Evolutionary conservation across 2,329 filamentous ascomycete species (phyloP).

Genomic region (Phyllosticta capitalensis): DNA sequence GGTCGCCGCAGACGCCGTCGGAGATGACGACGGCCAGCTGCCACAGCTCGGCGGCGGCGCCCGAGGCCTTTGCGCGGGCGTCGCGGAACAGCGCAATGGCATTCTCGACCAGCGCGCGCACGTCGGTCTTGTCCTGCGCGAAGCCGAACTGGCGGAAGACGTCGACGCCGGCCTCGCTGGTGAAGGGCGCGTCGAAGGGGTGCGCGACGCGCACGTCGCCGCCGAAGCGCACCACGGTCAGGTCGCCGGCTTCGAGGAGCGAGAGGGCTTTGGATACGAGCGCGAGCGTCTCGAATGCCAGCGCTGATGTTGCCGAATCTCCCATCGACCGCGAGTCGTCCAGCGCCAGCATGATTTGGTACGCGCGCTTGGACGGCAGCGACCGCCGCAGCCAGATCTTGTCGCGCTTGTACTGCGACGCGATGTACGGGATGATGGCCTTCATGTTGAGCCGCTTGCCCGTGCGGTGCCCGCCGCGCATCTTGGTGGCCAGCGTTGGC

Average conservation of each 20-base stretch:
- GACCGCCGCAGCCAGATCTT: slow-evolving; percentile 99
- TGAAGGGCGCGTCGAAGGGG: slow-evolving; percentile 73
- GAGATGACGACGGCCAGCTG: slow-evolving; percentile 89
- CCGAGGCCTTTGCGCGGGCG: slow-evolving; percentile 53
- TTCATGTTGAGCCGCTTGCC: slow-evolving; percentile 99
- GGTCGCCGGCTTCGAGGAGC: slow-evolving; percentile 89
- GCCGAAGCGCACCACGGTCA: slow-evolving; percentile 88
- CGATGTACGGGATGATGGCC: slow-evolving; percentile 98
- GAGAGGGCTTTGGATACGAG: slow-evolving; percentile 78
- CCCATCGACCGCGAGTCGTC: slow-evolving; percentile 95
- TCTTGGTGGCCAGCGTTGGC: slow-evolving; percentile 88
- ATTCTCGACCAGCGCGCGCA: slow-evolving; percentile 64
- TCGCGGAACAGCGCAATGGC: slow-evolving; percentile 74
- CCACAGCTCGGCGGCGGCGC: slow-evolving; percentile 57
- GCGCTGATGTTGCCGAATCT: slow-evolving; percentile 62
- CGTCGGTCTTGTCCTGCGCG: slow-evolving; percentile 75
- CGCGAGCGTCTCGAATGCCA: slow-evolving; percentile 90
- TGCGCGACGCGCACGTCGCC: slow-evolving; percentile 76
- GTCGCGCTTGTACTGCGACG: slow-evolving; percentile 95
- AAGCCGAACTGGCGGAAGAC: slow-evolving; percentile 82
- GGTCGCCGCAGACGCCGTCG: slow-evolving; percentile 86
- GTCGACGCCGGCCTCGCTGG: slow-evolving; percentile 68
- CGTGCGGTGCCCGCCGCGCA: slow-evolving; percentile 92
- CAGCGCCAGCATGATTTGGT: slow-evolving; percentile 95
- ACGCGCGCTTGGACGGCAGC: slow-evolving; percentile 84